Evolutionary conservation across 164 flowering plant genomes (phyloP).

Genomic region (Dillenia turbinata): DNA sequence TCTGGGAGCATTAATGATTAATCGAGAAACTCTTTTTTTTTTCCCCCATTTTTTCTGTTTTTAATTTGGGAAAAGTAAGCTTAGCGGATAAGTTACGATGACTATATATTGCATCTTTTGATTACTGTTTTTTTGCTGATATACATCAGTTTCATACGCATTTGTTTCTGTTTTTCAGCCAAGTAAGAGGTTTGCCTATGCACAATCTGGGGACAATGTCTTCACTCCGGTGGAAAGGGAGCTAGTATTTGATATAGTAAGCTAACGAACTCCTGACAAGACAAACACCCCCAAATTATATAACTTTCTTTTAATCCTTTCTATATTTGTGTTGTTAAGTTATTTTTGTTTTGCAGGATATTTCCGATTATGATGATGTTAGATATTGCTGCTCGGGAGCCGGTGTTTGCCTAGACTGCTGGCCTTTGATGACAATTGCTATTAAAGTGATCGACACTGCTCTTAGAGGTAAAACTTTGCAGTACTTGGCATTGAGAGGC

Average conservation of each 20-base stretch:
- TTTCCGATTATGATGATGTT: slow-evolving; percentile 95
- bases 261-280: slow-evolving; percentile 16
- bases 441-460: slow-evolving; percentile 90
- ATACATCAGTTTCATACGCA: background rate
- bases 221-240: slow-evolving; percentile 92
- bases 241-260: slow-evolving; percentile 93
- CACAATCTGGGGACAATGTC: slow-evolving; percentile 66
- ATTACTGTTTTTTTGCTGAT: background rate
- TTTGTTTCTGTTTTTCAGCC: slow-evolving; percentile 50
- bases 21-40: too few relatives aligned
- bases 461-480: slow-evolving; percentile 62
- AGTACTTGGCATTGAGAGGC: background rate
- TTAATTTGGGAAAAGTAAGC: too few relatives aligned
- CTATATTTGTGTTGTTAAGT: too few relatives aligned
- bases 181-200: slow-evolving; percentile 84
- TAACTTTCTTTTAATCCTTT: background rate
- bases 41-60: too few relatives aligned
- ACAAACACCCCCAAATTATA: background rate
- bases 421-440: slow-evolving; percentile 97
- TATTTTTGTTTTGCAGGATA: slow-evolving; percentile 55
- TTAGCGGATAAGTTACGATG: too few relatives aligned
- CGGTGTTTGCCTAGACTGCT: slow-evolving; percentile 86
- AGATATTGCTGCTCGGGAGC: slow-evolving; percentile 98
- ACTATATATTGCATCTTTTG: too few relatives aligned
- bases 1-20: too few relatives aligned